These are phyloP conservation scores for Pleoardoris graminearum DNA, from an alignment of 2,329 filamentous ascomycete species.

Conservation along the genomic window DNA sequence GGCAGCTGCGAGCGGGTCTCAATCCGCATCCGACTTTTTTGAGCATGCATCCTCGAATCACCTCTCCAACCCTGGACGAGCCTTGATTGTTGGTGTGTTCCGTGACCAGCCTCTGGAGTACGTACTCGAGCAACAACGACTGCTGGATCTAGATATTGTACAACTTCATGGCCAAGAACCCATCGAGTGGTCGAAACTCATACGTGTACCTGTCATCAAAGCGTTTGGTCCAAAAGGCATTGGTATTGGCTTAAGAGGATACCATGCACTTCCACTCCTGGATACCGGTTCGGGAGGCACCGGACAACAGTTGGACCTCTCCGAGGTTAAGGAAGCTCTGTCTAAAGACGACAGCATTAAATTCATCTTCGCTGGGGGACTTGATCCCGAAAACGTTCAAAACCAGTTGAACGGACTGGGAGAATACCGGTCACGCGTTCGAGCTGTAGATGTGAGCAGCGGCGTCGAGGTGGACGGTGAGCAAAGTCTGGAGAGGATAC, in stretches of 20 bases:
- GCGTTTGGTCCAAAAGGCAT: constrained; percentile 77
- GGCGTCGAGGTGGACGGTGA: constrained; percentile 80
- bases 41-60: constrained; percentile 54
- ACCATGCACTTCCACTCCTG: constrained; percentile 80
- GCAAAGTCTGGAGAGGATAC: constrained; percentile 81
- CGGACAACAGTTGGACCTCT: constrained; percentile 74
- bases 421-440: constrained; percentile 62
- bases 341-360: constrained; percentile 69
- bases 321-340: constrained; percentile 68
- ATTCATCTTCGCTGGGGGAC: constrained; percentile 81
- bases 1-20: constrained; percentile 28
- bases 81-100: constrained; percentile 91
- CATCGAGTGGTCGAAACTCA: constrained; percentile 84
- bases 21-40: constrained; percentile 70
- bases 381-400: constrained; percentile 78
- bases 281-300: constrained; percentile 85
- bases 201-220: constrained; percentile 88
- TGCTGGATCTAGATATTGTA: constrained; percentile 80
- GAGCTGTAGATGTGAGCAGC: constrained; percentile 90
- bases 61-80: constrained; percentile 59
- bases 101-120: constrained; percentile 85
- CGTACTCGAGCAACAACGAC: constrained; percentile 74
- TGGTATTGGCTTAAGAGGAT: constrained; percentile 74
- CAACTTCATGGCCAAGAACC: constrained; percentile 93
- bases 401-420: constrained; percentile 67